A percentile compares a stretch with the other conserved stretches of the same genome.
phyloP scores from a whole-genome alignment of 2,329 filamentous ascomycete species.

The Clarireedia hainanense region DNA sequence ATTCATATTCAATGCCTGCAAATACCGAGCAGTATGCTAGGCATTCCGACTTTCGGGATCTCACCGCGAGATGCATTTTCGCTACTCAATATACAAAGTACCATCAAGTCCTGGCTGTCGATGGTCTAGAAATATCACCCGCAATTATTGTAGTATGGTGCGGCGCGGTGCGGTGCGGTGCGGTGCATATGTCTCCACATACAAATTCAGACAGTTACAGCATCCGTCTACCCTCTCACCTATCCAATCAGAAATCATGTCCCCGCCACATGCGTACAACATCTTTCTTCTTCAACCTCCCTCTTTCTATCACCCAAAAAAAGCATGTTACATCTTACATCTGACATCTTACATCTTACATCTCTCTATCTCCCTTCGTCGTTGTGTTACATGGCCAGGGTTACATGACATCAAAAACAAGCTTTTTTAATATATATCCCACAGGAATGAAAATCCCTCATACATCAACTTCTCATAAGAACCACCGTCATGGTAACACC shows the following conservation, averaged over 20 bases:
- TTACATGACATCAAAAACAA: neutral
- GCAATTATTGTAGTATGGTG: neutral
- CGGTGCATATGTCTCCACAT: neutral
- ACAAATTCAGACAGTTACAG: too few relatives aligned
- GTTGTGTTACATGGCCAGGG: too few relatives aligned
- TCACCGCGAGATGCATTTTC: too few relatives aligned
- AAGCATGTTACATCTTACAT: neutral
- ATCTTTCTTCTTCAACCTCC: neutral
- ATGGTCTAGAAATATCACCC: neutral
- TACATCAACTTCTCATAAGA: neutral
- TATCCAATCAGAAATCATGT: neutral
- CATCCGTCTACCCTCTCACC: neutral
- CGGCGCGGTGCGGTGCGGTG: neutral
- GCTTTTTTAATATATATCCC: neutral
- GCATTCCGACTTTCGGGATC: too few relatives aligned
- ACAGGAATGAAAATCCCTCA: neutral
- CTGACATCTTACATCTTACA: neutral
- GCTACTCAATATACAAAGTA: too few relatives aligned
- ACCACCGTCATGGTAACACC: neutral
- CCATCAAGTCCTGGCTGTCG: neutral
- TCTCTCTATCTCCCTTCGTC: neutral
- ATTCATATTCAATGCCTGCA: too few relatives aligned
- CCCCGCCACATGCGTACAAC: neutral
- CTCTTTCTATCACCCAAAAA: too few relatives aligned
- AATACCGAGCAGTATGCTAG: too few relatives aligned